These are phyloP conservation scores for Zygosaccharomyces gambellarensis DNA, from an alignment of 805 yeast genomes.

Conservation along the genomic window DNA sequence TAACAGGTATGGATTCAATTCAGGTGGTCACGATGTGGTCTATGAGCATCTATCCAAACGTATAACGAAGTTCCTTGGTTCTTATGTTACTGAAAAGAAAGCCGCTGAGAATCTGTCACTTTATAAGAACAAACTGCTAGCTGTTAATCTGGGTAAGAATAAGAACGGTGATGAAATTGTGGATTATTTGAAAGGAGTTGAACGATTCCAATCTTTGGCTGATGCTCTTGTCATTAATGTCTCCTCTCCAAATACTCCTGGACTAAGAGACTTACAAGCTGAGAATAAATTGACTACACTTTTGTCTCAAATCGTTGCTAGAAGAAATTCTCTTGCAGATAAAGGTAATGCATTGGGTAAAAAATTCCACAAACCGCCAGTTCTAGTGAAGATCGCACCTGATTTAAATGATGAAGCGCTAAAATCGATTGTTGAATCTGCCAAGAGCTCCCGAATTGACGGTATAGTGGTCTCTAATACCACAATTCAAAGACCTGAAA, in stretches of 20 bases:
- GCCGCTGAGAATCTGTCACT: conserved; percentile 43
- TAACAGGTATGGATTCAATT: conserved; percentile 92
- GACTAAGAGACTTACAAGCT: conserved; percentile 78
- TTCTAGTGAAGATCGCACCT: conserved; percentile 89
- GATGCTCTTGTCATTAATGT: conserved; percentile 89
- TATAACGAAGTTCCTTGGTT: conserved; percentile 39
- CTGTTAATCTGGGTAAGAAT: conserved; percentile 86
- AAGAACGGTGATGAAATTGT: conserved; percentile 85
- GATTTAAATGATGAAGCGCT: conserved; percentile 80
- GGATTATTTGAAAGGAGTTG: conserved; percentile 83
- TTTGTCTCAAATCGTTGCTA: conserved; percentile 60
- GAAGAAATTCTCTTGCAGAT: conserved; percentile 54
- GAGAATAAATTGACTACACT: conserved; percentile 67
- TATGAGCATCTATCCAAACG: conserved; percentile 63
- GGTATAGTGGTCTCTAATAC: conserved; percentile 93
- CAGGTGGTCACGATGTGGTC: conserved; percentile 78
- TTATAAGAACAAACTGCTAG: conserved; percentile 61
- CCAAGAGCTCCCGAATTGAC: conserved; percentile 71
- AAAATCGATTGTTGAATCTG: conserved; percentile 74
- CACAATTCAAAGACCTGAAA: conserved; percentile 75
- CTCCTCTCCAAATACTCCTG: conserved; percentile 95
- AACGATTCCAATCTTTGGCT: conserved; percentile 73
- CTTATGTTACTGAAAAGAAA: conserved; percentile 25
- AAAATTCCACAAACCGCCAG: conserved; percentile 54
- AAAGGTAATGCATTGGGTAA: conserved; percentile 32